phyloP scores from a whole-genome alignment of 2,329 filamentous ascomycete species.

The Fusarium caatingaense region DNA sequence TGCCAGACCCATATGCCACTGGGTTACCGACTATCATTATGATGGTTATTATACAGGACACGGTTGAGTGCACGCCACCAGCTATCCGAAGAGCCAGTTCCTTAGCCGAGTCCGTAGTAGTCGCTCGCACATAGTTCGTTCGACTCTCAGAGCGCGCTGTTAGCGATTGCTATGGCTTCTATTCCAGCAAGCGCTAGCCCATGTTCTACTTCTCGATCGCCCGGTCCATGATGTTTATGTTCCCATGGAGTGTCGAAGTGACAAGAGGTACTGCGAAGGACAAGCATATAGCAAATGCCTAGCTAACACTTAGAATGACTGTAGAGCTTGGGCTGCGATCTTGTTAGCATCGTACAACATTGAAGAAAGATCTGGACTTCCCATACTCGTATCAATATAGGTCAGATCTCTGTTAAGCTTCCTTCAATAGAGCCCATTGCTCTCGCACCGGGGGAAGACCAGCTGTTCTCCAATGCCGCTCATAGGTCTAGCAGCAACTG shows the following conservation, averaged over 20 bases:
- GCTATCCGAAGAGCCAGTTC: background rate
- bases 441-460: background rate
- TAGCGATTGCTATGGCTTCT: background rate
- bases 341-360: background rate
- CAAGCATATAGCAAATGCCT: too few relatives aligned
- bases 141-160: background rate
- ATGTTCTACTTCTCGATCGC: too few relatives aligned
- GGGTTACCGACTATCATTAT: background rate
- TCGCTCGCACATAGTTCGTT: background rate
- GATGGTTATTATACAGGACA: background rate
- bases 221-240: too few relatives aligned
- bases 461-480: background rate
- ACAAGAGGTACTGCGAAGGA: background rate
- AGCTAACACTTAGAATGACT: background rate
- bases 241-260: background rate
- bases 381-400: background rate
- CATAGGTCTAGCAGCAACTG: conserved; percentile 89
- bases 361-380: too few relatives aligned
- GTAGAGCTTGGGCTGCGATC: background rate
- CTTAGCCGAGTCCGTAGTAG: too few relatives aligned
- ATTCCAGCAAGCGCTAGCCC: too few relatives aligned
- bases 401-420: background rate
- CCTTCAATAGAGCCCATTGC: background rate
- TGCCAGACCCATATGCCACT: background rate
- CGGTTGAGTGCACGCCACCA: background rate